phyloP scores from a whole-genome alignment of 192 early-diverging fungal species.

The Lobulomyces angularis region DNA sequence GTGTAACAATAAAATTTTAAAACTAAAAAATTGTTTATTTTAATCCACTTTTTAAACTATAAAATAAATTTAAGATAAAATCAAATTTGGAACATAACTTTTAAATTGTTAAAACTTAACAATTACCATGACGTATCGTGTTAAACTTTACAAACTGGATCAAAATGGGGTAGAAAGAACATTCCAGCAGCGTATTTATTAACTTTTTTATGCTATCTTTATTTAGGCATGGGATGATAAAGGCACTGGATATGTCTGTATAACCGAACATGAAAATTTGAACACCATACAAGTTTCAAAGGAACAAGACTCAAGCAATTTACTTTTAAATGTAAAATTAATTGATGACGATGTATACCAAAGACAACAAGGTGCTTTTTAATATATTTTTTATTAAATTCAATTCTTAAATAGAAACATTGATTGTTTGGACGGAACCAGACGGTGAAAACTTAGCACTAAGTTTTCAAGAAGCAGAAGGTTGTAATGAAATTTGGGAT shows the following conservation, averaged over 20 bases:
- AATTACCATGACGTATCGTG: too few species aligned
- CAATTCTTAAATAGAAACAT: constrained; percentile 51
- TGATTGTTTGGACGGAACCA: constrained; percentile 85
- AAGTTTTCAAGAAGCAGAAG: constrained; percentile 83
- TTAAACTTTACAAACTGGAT: too few species aligned
- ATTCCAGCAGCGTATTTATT: constrained; percentile 1
- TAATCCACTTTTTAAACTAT: too few species aligned
- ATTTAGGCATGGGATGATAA: constrained; percentile 2
- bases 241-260: neutral
- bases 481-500: constrained; percentile 66
- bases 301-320: constrained; percentile 34
- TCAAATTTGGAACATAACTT: too few species aligned
- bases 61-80: too few species aligned
- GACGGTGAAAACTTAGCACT: constrained; percentile 72
- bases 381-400: neutral
- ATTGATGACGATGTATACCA: constrained; percentile 61
- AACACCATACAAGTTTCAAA: constrained; percentile 54
- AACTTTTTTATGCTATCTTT: constrained; percentile 7
- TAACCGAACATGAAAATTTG: constrained; percentile 35
- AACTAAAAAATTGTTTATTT: too few species aligned
- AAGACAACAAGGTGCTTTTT: constrained; percentile 67
- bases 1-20: too few species aligned
- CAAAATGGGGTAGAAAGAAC: constrained; percentile 4
- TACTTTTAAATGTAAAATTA: constrained; percentile 65
- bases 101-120: too few species aligned